Evolutionary conservation across 805 yeast species (phyloP).

Genomic region (Myxozyma kluyveri): DNA sequence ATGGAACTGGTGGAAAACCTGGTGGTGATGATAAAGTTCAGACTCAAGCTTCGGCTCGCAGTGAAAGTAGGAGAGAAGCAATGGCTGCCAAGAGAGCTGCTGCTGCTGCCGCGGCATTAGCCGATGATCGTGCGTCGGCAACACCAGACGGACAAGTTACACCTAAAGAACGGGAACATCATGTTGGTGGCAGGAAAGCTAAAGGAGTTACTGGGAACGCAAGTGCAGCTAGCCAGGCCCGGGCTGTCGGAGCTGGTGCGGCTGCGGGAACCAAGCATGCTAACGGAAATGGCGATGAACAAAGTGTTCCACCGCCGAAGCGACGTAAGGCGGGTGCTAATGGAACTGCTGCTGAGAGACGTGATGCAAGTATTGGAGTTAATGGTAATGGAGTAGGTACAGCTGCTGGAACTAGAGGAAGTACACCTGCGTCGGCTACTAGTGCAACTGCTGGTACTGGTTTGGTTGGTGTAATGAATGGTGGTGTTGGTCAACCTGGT

Average conservation of each 20-base stretch:
- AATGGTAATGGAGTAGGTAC: too few species aligned
- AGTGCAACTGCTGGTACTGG: not conserved
- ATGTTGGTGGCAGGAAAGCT: not conserved
- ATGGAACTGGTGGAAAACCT: constrained; percentile 15
- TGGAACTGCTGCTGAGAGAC: constrained; percentile 11
- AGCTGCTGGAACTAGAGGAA: too few species aligned
- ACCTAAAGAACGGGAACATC: constrained; percentile 1
- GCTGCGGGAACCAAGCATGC: not conserved
- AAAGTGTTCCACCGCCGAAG: constrained; percentile 17
- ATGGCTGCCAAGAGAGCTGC: constrained; percentile 80
- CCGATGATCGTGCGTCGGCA: constrained; percentile 16
- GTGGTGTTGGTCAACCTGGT: too few species aligned
- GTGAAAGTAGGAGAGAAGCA: constrained; percentile 88
- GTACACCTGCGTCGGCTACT: not conserved
- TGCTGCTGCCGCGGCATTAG: constrained; percentile 32
- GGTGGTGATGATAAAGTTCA: constrained; percentile 50
- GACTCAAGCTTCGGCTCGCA: constrained; percentile 70
- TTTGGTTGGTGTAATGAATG: not conserved
- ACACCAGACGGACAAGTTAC: constrained; percentile 8
- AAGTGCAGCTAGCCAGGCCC: not conserved
- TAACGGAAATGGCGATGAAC: constrained; percentile 6
- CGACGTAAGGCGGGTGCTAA: constrained; percentile 29
- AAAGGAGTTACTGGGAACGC: not conserved
- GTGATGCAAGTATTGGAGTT: not conserved
- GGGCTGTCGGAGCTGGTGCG: not conserved